Evolutionary conservation across 164 flowering plant species (phyloP).

Genomic region (Chimonanthus salicifolius): DNA sequence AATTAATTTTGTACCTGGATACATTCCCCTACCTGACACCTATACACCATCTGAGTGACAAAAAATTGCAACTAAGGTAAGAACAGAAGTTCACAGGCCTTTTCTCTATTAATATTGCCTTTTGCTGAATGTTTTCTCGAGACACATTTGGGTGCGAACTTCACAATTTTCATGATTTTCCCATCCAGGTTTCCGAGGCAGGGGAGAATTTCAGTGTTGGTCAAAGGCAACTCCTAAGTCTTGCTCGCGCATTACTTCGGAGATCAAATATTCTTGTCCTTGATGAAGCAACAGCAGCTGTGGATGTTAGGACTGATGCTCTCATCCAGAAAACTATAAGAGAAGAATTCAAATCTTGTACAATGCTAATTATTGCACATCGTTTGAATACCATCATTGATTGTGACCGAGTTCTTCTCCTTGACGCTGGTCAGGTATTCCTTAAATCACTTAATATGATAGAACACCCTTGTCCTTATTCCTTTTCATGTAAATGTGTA

Average conservation of each 20-base stretch:
- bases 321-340: slow-evolving; percentile 95
- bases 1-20: too few species aligned
- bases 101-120: too few species aligned
- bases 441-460: slow-evolving; percentile 1
- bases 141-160: too few species aligned
- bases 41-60: too few species aligned
- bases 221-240: slow-evolving; percentile 93
- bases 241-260: slow-evolving; percentile 88
- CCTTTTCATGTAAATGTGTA: neutral
- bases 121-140: too few species aligned
- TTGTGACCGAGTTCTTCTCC: slow-evolving; percentile 83
- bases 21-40: too few species aligned
- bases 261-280: slow-evolving; percentile 97
- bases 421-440: slow-evolving; percentile 81
- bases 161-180: too few species aligned
- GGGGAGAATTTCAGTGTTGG: slow-evolving; percentile 99
- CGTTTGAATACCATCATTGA: slow-evolving; percentile 94
- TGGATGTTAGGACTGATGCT: slow-evolving; percentile 98
- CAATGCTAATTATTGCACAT: slow-evolving; percentile 97
- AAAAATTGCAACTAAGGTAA: too few species aligned
- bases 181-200: slow-evolving; percentile 81
- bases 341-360: slow-evolving; percentile 92
- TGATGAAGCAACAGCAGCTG: slow-evolving; percentile 99
- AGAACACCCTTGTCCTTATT: neutral
- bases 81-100: too few species aligned